phyloP scores from a whole-genome alignment of 805 yeast species.

The Wickerhamiella spandovensis region DNA sequence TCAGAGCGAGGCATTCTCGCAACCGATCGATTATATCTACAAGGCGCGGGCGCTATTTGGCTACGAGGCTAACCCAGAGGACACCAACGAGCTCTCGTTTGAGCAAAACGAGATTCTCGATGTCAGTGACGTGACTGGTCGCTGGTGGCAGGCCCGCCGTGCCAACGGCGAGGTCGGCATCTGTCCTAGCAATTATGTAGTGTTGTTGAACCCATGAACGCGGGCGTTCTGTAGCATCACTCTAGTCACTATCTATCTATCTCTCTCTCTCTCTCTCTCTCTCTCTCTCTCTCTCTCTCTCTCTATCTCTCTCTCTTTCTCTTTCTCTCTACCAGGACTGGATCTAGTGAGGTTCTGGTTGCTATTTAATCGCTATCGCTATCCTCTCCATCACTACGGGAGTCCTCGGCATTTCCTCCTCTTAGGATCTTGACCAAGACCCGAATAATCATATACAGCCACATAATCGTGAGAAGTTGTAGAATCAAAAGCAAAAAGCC shows the following conservation, averaged over 20 bases:
- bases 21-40: slow-evolving; percentile 48
- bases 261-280: no score
- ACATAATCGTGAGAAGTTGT: slow-evolving; percentile 50
- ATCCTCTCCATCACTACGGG: slow-evolving; percentile 71
- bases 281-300: no score
- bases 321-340: no score
- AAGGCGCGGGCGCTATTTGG: slow-evolving; percentile 77
- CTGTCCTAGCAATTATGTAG: slow-evolving; percentile 90
- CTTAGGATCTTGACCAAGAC: slow-evolving; percentile 57
- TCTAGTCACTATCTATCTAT: no score
- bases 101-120: slow-evolving; percentile 82
- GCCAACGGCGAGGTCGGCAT: slow-evolving; percentile 88
- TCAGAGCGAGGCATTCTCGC: slow-evolving; percentile 5
- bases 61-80: slow-evolving; percentile 83
- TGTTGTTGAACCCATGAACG: slow-evolving; percentile 27
- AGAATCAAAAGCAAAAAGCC: slow-evolving; percentile 46
- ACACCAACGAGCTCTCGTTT: slow-evolving; percentile 83
- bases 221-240: no score
- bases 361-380: slow-evolving; percentile 12
- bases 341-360: no score
- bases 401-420: slow-evolving; percentile 74
- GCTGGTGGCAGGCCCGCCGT: slow-evolving; percentile 97
- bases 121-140: slow-evolving; percentile 84
- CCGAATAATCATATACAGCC: slow-evolving; percentile 63
- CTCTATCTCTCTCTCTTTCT: no score